A percentile compares a stretch with the other conserved stretches of the same genome.
Conservation (phyloP, 2,329 filamentous ascomycete species). For the Esteya vermicola region DNA sequence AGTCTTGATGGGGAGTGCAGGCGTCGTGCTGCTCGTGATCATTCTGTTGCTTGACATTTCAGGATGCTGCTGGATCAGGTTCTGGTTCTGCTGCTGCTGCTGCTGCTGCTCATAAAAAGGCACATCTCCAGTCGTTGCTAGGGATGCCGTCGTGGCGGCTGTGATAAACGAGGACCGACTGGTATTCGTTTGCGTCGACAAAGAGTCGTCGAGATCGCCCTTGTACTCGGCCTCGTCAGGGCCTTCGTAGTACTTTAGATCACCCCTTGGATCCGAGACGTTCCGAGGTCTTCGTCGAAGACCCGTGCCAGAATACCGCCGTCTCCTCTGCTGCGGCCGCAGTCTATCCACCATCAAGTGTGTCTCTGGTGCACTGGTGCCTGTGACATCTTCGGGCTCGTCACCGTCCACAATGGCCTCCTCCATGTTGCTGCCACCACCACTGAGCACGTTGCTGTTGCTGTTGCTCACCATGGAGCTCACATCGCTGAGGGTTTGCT, state of each 20-base stretch:
- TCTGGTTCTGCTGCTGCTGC: not conserved
- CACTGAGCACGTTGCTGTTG: no score
- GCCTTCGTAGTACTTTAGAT: slow-evolving; percentile 81
- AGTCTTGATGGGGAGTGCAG: slow-evolving; percentile 7
- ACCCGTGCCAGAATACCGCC: slow-evolving; percentile 79
- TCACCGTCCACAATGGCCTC: slow-evolving; percentile 15
- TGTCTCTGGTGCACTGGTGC: slow-evolving; percentile 50
- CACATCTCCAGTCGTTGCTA: no score
- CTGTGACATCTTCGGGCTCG: slow-evolving; percentile 40
- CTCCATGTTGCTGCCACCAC: no score
- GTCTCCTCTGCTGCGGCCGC: slow-evolving; percentile 29
- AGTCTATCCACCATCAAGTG: slow-evolving; percentile 34
- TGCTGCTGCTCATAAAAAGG: no score
- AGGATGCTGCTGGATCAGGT: not conserved
- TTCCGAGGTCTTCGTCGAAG: slow-evolving; percentile 60
- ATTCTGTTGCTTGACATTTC: not conserved
- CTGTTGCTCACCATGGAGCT: not conserved
- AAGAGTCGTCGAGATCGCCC: slow-evolving; percentile 42
- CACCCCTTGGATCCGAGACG: slow-evolving; percentile 55
- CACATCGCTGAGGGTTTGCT: no score
- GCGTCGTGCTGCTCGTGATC: slow-evolving; percentile 7
- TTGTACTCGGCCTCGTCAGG: slow-evolving; percentile 73
- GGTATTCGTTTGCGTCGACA: slow-evolving; percentile 6
- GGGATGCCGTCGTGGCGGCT: not conserved
- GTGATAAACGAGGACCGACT: slow-evolving; percentile 8